Percentiles rank a stretch among this genome's conserved stretches.
Conservation (phyloP, 768 basidiomycete species). For the Tylopilus sp. region DNA sequence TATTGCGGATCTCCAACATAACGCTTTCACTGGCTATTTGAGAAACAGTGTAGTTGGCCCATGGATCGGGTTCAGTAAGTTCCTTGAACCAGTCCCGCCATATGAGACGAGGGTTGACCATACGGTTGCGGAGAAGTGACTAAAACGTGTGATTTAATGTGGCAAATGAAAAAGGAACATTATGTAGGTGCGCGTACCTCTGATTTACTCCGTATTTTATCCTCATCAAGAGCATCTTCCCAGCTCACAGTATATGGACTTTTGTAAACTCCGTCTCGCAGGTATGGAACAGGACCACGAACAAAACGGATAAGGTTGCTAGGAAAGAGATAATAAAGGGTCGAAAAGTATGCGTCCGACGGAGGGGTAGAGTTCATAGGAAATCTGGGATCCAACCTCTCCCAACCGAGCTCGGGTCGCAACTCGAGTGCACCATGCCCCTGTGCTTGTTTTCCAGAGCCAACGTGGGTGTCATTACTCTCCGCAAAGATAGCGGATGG, state of each 20-base stretch:
- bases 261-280: conserved; percentile 46
- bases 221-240: conserved; percentile 65
- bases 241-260: conserved; percentile 69
- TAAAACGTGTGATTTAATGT: conserved; percentile 27
- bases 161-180: background rate
- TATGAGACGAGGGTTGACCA: conserved; percentile 71
- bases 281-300: conserved; percentile 61
- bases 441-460: conserved; percentile 5
- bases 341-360: conserved; percentile 66
- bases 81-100: conserved; percentile 64
- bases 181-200: conserved; percentile 46
- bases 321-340: conserved; percentile 87
- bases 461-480: conserved; percentile 15
- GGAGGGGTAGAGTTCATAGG: conserved; percentile 54
- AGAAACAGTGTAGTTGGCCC: conserved; percentile 60
- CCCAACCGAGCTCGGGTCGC: conserved; percentile 63
- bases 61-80: conserved; percentile 59
- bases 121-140: conserved; percentile 67
- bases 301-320: conserved; percentile 83
- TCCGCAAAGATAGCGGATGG: conserved; percentile 36
- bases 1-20: conserved; percentile 63
- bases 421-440: conserved; percentile 39
- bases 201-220: conserved; percentile 65
- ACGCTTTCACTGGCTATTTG: conserved; percentile 64
- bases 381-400: conserved; percentile 61